These are phyloP conservation scores for Colletotrichum ledebouriae DNA, from an alignment of 2,329 filamentous ascomycete species.

Conservation along the genomic window DNA sequence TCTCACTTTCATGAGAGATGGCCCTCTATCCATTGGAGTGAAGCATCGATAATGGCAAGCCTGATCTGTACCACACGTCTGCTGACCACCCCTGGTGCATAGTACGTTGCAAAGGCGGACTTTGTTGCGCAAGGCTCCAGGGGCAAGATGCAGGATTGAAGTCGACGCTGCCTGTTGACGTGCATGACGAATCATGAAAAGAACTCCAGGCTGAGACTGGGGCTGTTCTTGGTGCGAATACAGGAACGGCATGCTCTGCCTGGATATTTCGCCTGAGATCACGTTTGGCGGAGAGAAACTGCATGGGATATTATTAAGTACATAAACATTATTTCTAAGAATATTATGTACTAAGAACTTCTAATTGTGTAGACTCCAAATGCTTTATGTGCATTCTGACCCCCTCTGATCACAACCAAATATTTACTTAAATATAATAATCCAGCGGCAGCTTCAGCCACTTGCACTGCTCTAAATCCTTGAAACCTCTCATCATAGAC, in stretches of 20 bases:
- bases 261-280: too few relatives aligned
- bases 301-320: background rate
- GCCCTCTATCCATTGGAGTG: too few relatives aligned
- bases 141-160: too few relatives aligned
- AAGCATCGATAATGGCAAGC: too few relatives aligned
- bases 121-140: too few relatives aligned
- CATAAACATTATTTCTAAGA: background rate
- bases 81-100: background rate
- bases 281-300: background rate
- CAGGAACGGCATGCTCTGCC: too few relatives aligned
- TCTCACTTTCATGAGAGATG: too few relatives aligned
- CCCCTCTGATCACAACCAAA: background rate
- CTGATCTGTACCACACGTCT: background rate
- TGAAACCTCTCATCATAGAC: constrained; percentile 52
- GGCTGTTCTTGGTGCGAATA: too few relatives aligned
- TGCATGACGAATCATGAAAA: too few relatives aligned
- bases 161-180: too few relatives aligned
- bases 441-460: constrained; percentile 56
- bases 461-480: constrained; percentile 61
- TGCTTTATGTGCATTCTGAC: constrained; percentile 10
- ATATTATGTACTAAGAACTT: background rate
- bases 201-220: too few relatives aligned
- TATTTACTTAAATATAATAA: constrained; percentile 51
- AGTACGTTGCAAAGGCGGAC: too few relatives aligned
- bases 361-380: background rate